These are phyloP conservation scores for Hansfordia pulvinata DNA, from an alignment of 2,329 filamentous ascomycete species.

Conservation along the genomic window DNA sequence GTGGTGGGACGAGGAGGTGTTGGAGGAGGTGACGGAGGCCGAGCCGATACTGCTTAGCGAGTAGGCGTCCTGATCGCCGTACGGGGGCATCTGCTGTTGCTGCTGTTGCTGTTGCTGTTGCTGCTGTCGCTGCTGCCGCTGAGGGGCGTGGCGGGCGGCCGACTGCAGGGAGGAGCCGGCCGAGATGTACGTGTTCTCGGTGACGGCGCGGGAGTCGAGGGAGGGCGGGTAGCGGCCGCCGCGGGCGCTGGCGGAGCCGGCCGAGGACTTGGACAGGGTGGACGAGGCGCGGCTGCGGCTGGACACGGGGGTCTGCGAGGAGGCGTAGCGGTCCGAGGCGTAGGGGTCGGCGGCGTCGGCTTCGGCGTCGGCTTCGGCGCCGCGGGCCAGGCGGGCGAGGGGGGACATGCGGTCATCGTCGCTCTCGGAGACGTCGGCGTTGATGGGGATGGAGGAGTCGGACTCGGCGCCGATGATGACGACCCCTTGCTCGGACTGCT, in stretches of 20 bases:
- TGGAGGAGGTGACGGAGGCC: constrained; percentile 33
- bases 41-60: constrained; percentile 40
- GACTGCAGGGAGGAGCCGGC: constrained; percentile 43
- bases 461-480: constrained; percentile 39
- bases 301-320: constrained; percentile 48
- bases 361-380: constrained; percentile 48
- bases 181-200: constrained; percentile 57
- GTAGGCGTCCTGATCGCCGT: constrained; percentile 33
- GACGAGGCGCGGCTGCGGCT: constrained; percentile 46
- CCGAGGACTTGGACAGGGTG: constrained; percentile 38
- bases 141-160: constrained; percentile 13
- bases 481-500: constrained; percentile 42
- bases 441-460: constrained; percentile 40
- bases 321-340: constrained; percentile 40
- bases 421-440: constrained; percentile 52
- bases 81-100: no score
- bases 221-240: constrained; percentile 36
- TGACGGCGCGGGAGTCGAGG: constrained; percentile 36
- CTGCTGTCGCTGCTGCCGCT: constrained; percentile 14
- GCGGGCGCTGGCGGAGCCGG: constrained; percentile 37
- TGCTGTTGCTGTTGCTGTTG: no score
- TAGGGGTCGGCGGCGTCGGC: constrained; percentile 44
- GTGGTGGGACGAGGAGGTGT: constrained; percentile 24
- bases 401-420: constrained; percentile 70
- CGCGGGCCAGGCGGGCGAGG: constrained; percentile 59